Base-by-base conservation (phyloP, 2,329 filamentous ascomycete species). In the Ophiostoma ips region DNA sequence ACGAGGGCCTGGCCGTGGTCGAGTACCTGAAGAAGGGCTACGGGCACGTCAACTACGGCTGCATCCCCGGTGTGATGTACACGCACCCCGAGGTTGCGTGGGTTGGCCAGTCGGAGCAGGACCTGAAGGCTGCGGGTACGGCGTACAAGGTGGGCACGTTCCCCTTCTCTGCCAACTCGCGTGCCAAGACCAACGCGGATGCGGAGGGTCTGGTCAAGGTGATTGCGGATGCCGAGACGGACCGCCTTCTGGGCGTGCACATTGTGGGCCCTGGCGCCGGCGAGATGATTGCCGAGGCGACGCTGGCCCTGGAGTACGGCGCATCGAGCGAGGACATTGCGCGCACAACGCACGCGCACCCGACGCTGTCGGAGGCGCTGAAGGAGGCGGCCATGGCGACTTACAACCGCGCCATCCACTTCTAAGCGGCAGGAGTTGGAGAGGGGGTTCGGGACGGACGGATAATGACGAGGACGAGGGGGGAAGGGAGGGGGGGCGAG, bases 341-440 rank as follows among this genome's bases (percentile, higher is more conserved):
- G 55, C 80, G 92, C 63, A 96, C 92, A 57, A 92, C 87, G 70
- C 92, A 98, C 70, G 92, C 92, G 50, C 92, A 98, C 71, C 92
- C 92, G 51, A 95, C 89, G 48, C 76, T 98, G 53, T 82, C 90
- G 21, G 92, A 98, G 74, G 92, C 92, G 41, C 96, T 98, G 79
- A 98, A 98, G 77, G 92, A 98, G 79, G 92, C 92, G 62, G 92
- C 92, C 59, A 96, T 98, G 92, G 86, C 87, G 55, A 95, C 90
- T 47, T 88, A 94, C 72, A 79, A 82, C 62, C 92, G 95, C 75
- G 83, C 92, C 58, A 95, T 98, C 66, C 92, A 98, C 74, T 94
- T 84, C 70, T 98, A 85, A 69, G 49, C 2, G 21, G 31, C 16
- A 34, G 6, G 41, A 18, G 12, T n/a, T 45, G 43, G 31, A 13